phyloP scores from a whole-genome alignment of 345 rosid genomes.

The Eutrema heterophyllum region DNA sequence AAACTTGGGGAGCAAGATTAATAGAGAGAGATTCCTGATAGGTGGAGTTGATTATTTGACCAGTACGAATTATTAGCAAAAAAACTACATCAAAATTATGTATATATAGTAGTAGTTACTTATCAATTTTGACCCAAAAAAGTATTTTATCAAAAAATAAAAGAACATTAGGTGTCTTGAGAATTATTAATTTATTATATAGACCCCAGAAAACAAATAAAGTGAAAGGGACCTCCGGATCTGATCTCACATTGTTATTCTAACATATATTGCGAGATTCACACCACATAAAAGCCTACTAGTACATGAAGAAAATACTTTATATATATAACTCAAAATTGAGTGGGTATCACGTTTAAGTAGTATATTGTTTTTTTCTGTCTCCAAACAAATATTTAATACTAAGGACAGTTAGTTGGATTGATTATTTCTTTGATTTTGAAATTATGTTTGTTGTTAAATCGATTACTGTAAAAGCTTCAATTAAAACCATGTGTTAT shows the following conservation, averaged over 20 bases:
- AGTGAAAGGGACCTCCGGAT: constrained; percentile 2
- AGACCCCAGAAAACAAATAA: neutral
- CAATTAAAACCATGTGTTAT: neutral
- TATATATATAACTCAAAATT: neutral
- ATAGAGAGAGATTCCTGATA: constrained; percentile 16
- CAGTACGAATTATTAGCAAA: neutral
- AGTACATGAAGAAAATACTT: neutral
- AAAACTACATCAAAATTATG: too few relatives aligned
- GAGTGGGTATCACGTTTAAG: constrained; percentile 25
- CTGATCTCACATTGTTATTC: constrained; percentile 16
- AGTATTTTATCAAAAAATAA: neutral
- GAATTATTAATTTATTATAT: neutral
- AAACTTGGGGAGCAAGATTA: constrained; percentile 28
- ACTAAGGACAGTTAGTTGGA: neutral
- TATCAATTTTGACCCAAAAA: too few relatives aligned
- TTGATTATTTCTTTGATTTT: neutral
- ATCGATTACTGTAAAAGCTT: neutral
- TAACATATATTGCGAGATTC: constrained; percentile 22
- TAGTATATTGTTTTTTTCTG: neutral
- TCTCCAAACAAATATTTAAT: neutral
- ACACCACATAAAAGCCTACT: neutral
- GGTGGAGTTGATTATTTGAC: constrained; percentile 16
- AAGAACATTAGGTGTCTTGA: neutral
- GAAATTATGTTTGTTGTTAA: neutral
- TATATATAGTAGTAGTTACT: too few relatives aligned